These are phyloP conservation scores for Mortierella sp. DNA, from an alignment of 371 early-diverging fungal genomes.

Conservation along the genomic window DNA sequence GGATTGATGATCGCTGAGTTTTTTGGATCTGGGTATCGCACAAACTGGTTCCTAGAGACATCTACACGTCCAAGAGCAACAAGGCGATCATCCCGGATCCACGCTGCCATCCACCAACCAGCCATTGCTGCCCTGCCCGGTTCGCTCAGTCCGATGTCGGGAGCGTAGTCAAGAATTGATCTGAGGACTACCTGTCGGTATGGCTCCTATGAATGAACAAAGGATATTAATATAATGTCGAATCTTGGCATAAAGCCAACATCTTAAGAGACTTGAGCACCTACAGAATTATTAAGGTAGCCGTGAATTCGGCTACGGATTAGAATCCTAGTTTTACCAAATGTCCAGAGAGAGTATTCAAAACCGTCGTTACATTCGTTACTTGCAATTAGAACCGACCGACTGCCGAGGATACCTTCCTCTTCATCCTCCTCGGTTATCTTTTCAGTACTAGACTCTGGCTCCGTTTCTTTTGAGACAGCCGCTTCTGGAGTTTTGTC, in stretches of 20 bases:
- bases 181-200: conserved; percentile 41
- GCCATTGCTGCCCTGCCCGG: conserved; percentile 28
- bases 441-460: neutral
- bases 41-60: conserved; percentile 52
- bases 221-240: neutral
- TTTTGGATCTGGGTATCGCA: conserved; percentile 25
- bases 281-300: conserved; percentile 37
- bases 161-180: conserved; percentile 43
- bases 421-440: conserved; percentile 10
- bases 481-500: neutral
- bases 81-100: conserved; percentile 46
- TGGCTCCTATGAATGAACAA: conserved; percentile 15
- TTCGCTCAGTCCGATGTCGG: conserved; percentile 34
- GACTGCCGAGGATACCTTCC: conserved; percentile 29
- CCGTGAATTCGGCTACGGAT: conserved; percentile 52
- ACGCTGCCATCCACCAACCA: conserved; percentile 55
- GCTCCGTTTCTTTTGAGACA: neutral
- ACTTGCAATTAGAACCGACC: neutral
- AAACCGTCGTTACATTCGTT: conserved; percentile 21
- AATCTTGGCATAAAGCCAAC: neutral
- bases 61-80: conserved; percentile 43
- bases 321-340: conserved; percentile 40
- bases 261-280: neutral
- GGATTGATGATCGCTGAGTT: neutral
- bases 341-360: conserved; percentile 53